Base-by-base conservation (phyloP, 2,329 filamentous ascomycete genomes). In the Colletotrichum lini region DNA sequence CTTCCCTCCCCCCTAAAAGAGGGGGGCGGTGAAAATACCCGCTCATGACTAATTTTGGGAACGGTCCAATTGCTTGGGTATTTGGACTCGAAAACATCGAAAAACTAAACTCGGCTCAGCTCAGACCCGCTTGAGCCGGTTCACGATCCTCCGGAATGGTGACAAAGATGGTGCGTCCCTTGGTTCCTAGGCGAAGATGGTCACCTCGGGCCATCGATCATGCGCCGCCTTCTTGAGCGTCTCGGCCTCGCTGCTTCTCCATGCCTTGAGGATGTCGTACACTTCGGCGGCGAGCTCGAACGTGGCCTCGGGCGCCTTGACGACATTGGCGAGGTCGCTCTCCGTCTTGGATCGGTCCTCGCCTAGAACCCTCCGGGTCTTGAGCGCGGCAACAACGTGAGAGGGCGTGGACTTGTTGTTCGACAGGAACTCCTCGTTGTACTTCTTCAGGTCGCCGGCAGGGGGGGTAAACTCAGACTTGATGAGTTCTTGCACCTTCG, bases 401-500 rank as follows among this genome's bases (percentile, higher is more conserved):
- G 84, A 74, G 7, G 89, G 84, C 79, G 90, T 93, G 67, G 86
- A 80, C 74, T 89, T 88, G 83, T 96, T 87, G 74, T 88, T 85
- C 52, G 86, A 79, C 21, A 91, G 81, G 80, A 91, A 96, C 26
- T 89, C 87, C 49, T 91, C 84, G 80, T 95, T 96, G 82, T 87
- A 89, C 74, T 89, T 84, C 58, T 86, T 83, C 53, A 94, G 85
- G 61, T 68, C 54, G 9, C 30, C 50, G 15, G 68, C 64, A 56
- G 68, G 65, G n/a, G 68, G 64, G 8, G 58, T 89, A 75, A 95
- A 93, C 74, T 91, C 90, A 2, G 89, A 82, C 72, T 92, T 90
- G 75, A 98, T 84, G 57, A 94, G 89, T 74, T 94, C 89, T 60
- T 88, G 85, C 23, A 93, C 88, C 80, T 93, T 89, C 26, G 89